Base-by-base conservation (phyloP, 768 basidiomycete species). In the Boletus sp. region DNA sequence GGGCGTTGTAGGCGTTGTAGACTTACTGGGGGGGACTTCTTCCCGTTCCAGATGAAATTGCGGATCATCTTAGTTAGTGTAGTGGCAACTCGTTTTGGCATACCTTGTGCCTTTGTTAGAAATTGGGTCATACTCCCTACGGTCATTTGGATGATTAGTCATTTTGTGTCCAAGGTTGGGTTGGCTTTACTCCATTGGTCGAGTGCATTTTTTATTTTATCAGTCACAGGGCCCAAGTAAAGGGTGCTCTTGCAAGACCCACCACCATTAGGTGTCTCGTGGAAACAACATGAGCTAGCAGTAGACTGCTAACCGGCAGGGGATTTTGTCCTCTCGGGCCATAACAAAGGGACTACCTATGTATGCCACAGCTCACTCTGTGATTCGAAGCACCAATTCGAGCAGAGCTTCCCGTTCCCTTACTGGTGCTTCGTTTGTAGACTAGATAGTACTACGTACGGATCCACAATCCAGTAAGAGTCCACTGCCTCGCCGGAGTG, bases 301-400 rank as follows among this genome's bases (percentile, higher is more conserved):
- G 4, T 15, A 12, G 15, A 39, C 37, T 17, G 36, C 54, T 33
- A 49, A 50, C 47, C 18, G n/a, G 29, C 36, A 47, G 53, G 46
- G 53, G 46, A 40, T 54, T 54, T 54, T 54, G 53, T 54, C 29
- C 46, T 53, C 52, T 46, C 45, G 29, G 52, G 36, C 35, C 52
- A 53, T 7, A n/a, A 46, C 50, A 50, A 30, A 52, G 50, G 29
- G 20, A 52, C 50, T 52, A 52, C 15, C 50, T 44, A 18, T 20
- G 40, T 15, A 24, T 40, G 28, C 50, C 40, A 52, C 3, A 2
- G 50, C 41, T 10, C 50, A 52, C 41, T 30, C 20, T 8, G 18
- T n/a, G n/a, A n/a, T 30, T 42, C 20, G 30, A 42, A n/a, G 7
- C 2, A 24, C 40, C 39, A 55, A 17, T 33, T 42, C 40, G n/a